Evolutionary conservation across 208 protist species (phyloP).

Genomic region (Porcisia hertigi): DNA sequence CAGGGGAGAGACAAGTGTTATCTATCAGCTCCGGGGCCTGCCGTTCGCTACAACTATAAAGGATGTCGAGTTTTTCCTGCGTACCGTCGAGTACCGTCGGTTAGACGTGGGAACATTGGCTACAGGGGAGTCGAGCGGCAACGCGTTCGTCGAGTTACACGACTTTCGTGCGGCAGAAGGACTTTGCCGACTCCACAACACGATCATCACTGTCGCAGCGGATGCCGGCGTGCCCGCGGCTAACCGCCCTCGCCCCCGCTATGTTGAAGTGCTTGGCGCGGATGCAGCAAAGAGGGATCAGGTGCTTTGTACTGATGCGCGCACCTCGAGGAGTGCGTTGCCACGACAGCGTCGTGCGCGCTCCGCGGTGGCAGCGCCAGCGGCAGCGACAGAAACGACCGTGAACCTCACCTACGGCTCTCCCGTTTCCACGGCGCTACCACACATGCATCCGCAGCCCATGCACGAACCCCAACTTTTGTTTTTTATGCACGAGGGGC

Average conservation of each 20-base stretch:
- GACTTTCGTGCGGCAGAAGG: background rate
- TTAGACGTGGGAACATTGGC: conserved; percentile 49
- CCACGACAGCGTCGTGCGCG: background rate
- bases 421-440: background rate
- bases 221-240: background rate
- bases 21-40: conserved; percentile 72
- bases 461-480: background rate
- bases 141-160: conserved; percentile 68
- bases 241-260: conserved; percentile 12
- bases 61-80: conserved; percentile 59
- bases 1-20: conserved; percentile 12
- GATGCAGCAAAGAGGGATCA: background rate
- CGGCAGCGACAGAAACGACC: background rate
- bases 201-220: background rate
- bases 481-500: background rate
- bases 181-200: conserved; percentile 6
- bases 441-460: background rate
- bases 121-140: conserved; percentile 54
- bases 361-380: conserved; percentile 4
- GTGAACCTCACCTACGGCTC: background rate
- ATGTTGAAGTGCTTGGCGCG: conserved; percentile 13
- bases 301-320: background rate
- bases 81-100: conserved; percentile 29
- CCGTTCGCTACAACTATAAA: conserved; percentile 56
- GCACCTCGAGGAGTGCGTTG: background rate